Evolutionary conservation across 331 rosid species (phyloP).

Genomic region (Rosa hybrid): DNA sequence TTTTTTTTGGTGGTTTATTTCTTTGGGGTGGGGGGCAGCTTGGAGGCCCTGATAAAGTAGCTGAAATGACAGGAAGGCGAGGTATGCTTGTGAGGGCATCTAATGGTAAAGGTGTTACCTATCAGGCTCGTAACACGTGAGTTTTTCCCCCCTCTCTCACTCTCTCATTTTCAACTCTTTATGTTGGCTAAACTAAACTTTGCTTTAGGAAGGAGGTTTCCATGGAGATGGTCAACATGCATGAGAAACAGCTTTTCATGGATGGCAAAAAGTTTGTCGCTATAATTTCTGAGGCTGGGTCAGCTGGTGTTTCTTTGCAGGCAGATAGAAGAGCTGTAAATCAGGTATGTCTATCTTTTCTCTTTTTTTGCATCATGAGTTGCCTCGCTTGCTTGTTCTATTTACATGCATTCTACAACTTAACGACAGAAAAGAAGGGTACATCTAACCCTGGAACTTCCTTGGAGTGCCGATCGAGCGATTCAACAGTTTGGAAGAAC

Average conservation of each 20-base stretch:
- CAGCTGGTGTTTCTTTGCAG: conserved; percentile 93
- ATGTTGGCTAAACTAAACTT: conserved; percentile 19
- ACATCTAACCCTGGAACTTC: conserved; percentile 87
- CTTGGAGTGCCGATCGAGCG: conserved; percentile 99
- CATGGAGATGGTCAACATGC: conserved; percentile 96
- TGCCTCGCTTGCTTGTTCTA: conserved; percentile 1
- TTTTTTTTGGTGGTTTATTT: conserved; percentile 8
- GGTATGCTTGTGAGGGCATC: conserved; percentile 93
- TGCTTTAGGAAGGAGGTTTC: conserved; percentile 69
- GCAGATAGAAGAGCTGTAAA: conserved; percentile 85
- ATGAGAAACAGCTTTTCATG: conserved; percentile 90
- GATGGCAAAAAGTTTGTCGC: conserved; percentile 83
- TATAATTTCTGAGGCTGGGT: conserved; percentile 92
- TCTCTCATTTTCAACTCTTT: not conserved
- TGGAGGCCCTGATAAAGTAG: conserved; percentile 87
- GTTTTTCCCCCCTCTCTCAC: conserved; percentile 28
- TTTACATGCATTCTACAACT: conserved; percentile 21
- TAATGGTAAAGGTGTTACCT: conserved; percentile 81
- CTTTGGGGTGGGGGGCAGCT: conserved; percentile 48
- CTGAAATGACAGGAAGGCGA: conserved; percentile 93
- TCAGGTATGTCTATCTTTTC: conserved; percentile 52
- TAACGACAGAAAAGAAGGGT: conserved; percentile 78
- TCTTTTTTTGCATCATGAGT: conserved; percentile 21
- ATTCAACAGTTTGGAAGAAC: conserved; percentile 98
- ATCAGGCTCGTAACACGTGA: conserved; percentile 84